Evolutionary conservation across 352 stramenopile species (phyloP).

Genomic region (Pythium dissotocum): DNA sequence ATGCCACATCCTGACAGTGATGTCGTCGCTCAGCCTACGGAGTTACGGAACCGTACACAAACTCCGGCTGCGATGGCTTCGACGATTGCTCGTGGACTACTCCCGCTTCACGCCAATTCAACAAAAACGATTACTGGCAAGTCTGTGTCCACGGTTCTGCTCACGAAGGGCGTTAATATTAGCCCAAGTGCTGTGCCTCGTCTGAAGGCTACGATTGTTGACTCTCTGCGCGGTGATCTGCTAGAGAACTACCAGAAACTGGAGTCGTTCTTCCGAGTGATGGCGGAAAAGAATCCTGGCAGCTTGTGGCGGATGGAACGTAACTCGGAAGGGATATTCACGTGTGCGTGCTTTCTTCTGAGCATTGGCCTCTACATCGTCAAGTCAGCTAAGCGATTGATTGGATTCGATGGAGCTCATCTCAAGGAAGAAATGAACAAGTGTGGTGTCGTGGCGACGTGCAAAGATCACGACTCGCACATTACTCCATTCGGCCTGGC

Average conservation of each 20-base stretch:
- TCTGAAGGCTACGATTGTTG: background rate
- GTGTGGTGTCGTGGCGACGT: background rate
- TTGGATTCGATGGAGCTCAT: background rate
- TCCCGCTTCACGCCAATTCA: background rate
- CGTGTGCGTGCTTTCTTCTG: background rate
- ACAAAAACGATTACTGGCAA: background rate
- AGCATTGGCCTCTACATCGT: background rate
- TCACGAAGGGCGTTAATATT: background rate
- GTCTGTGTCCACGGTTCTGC: background rate
- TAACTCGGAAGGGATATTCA: background rate
- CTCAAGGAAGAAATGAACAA: background rate
- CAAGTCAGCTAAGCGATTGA: background rate
- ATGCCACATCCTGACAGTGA: background rate
- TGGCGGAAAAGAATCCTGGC: background rate
- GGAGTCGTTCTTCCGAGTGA: background rate
- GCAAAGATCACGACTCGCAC: background rate
- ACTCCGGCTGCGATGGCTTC: background rate
- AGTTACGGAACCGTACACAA: background rate
- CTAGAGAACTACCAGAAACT: background rate
- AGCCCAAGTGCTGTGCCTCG: background rate
- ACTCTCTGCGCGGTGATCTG: background rate
- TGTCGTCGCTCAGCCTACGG: background rate
- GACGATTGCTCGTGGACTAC: background rate
- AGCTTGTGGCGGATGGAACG: background rate
- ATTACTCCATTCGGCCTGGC: background rate